Evolutionary conservation across 768 basidiomycete species (phyloP), one percentile per base, ranked within the genome.

Genomic region (Suillus clintonianus): DNA sequence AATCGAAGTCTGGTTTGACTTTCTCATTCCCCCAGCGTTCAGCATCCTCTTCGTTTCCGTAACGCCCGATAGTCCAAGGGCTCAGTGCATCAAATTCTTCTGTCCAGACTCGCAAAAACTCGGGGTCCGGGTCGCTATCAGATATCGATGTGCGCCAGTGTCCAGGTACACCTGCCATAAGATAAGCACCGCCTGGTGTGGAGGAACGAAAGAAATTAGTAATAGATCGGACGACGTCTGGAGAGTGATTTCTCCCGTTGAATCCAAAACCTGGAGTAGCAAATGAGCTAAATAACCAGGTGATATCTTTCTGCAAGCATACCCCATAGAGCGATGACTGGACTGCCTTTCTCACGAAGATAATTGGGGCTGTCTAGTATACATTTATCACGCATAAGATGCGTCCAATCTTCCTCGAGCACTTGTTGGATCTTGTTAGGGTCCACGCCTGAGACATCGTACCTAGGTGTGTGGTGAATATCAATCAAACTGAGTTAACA

Each of bases 11-110:
- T 0, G 77, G 83, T 59, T 83, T 86, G 74, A 91, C 86, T 55
- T 83, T 86, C 11, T 81, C 80, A 68, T 85, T 81, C 9, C 85
- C 85, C 73, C 88, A 93, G 7, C 73, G 64, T 60, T 92, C 89
- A 1, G 87, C 90, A 15, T 86, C 86, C 48, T 81, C 80, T 64
- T 86, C 83, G 64, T 81, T 83, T 22, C 77, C 77, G 71, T 86
- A 93, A 39, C 90, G 80, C 4, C 92, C 93, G 11, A 94, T 82
- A 7, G 89, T 91, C 92, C 92, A 94, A 8, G 93, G 93, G 24
- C 87, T 89, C 62, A 93, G 84, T 4, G 90, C 89, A 65, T 92
- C 91, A 64, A 92, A 91, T 27, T 86, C 86, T n/a, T 87, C 86
- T 11, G 91, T 77, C 88, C 89, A 94, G 11, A 92, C 81, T 56